A percentile compares a stretch with the other conserved stretches of the same genome.
Conservation (phyloP, 345 rosid genomes). For the Acer yangbiense region DNA sequence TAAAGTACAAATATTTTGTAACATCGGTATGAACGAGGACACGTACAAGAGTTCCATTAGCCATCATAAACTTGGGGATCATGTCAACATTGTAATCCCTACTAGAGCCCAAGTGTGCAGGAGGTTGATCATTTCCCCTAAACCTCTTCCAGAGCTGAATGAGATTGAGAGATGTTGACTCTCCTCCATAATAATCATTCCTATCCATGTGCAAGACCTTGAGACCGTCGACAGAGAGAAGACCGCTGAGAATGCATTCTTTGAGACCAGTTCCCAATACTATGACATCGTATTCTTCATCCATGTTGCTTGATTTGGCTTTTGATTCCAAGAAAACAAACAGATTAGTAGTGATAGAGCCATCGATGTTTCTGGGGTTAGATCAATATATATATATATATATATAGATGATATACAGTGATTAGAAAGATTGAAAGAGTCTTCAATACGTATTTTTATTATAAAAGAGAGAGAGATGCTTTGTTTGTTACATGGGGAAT, state of each 20-base stretch:
- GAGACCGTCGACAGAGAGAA: slow-evolving; percentile 96
- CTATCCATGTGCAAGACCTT: slow-evolving; percentile 11
- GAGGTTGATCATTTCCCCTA: slow-evolving; percentile 86
- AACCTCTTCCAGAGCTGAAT: slow-evolving; percentile 98
- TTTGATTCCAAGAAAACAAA: background rate
- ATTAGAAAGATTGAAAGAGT: background rate
- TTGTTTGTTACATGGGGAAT: no score
- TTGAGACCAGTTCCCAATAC: slow-evolving; percentile 98
- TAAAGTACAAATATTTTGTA: slow-evolving; percentile 87
- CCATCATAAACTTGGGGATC: slow-evolving; percentile 99
- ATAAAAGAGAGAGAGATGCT: background rate
- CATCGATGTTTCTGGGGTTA: background rate
- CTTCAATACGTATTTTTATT: no score
- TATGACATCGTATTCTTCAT: slow-evolving; percentile 88
- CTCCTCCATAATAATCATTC: slow-evolving; percentile 97
- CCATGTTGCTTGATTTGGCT: slow-evolving; percentile 52
- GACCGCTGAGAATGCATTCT: slow-evolving; percentile 99
- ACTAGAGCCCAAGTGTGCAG: slow-evolving; percentile 87
- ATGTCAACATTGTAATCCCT: slow-evolving; percentile 98
- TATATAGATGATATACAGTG: no score
- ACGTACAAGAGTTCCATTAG: slow-evolving; percentile 95
- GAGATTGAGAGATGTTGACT: slow-evolving; percentile 96
- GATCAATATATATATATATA: background rate
- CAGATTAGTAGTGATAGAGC: background rate
- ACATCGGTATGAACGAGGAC: slow-evolving; percentile 97